A percentile compares a stretch with the other conserved stretches of the same genome.
These are phyloP conservation scores for Epipyxis sp. DNA, from an alignment of 108 stramenopile genomes.

Conservation along the genomic window DNA sequence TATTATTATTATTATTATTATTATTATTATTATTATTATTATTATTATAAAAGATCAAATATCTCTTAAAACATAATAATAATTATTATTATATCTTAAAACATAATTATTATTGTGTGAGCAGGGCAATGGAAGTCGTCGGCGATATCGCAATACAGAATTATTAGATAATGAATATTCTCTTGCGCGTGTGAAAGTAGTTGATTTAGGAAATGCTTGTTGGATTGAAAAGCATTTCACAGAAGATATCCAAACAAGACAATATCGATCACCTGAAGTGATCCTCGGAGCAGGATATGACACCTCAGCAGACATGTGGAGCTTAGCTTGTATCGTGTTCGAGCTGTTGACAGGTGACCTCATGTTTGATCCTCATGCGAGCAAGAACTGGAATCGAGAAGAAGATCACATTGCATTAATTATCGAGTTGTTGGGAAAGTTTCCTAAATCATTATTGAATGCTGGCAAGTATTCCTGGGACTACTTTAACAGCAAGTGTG, in stretches of 20 bases:
- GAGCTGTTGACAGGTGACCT: conserved; percentile 95
- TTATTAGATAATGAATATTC: background rate
- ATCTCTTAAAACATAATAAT: no score
- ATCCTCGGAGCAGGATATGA: conserved; percentile 81
- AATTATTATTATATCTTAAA: no score
- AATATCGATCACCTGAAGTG: conserved; percentile 95
- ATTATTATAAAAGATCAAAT: no score
- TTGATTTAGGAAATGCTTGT: conserved; percentile 97
- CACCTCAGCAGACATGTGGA: conserved; percentile 97
- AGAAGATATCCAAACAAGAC: conserved; percentile 96
- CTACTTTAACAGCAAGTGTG: conserved; percentile 91
- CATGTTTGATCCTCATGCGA: conserved; percentile 93
- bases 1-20: background rate
- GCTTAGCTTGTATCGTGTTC: conserved; percentile 91
- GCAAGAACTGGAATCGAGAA: conserved; percentile 68
- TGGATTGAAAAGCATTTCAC: conserved; percentile 95
- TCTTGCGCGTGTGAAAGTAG: conserved; percentile 57
- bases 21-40: no score
- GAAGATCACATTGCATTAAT: conserved; percentile 98
- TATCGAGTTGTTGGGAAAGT: conserved; percentile 89
- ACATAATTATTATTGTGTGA: no score
- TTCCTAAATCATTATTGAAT: conserved; percentile 54
- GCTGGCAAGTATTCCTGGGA: conserved; percentile 83
- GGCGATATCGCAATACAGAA: background rate
- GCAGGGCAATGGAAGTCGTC: background rate